phyloP scores from a whole-genome alignment of 1,139 yeast genomes.

The Hanseniaspora sp. region DNA sequence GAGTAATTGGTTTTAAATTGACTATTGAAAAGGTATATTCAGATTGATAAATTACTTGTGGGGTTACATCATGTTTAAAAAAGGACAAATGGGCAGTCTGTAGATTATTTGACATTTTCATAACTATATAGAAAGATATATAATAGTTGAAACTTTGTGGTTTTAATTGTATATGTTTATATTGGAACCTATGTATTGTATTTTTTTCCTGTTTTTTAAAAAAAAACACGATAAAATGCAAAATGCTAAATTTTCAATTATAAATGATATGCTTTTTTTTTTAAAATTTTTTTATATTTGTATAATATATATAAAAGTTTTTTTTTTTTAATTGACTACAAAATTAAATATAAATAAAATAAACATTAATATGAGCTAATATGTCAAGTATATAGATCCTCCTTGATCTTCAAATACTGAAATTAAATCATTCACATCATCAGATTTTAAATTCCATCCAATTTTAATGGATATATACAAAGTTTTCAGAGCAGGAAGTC shows the following conservation, averaged over 20 bases:
- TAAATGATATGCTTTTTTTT: too few relatives aligned
- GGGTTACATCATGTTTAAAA: slow-evolving; percentile 28
- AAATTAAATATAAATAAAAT: too few relatives aligned
- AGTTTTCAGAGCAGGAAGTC: slow-evolving; percentile 56
- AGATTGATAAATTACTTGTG: slow-evolving; percentile 34
- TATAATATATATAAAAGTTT: too few relatives aligned
- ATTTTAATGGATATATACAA: slow-evolving; percentile 62
- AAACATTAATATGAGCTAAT: slow-evolving; percentile 16
- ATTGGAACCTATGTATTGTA: too few relatives aligned
- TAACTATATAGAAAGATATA: too few relatives aligned
- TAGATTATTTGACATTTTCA: slow-evolving; percentile 8
- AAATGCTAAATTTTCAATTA: too few relatives aligned
- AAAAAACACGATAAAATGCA: too few relatives aligned
- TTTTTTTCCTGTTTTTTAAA: too few relatives aligned
- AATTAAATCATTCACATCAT: slow-evolving; percentile 52
- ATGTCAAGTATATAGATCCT: slow-evolving; percentile 31
- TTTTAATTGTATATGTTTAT: too few relatives aligned
- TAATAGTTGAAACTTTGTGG: too few relatives aligned
- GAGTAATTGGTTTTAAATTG: slow-evolving; percentile 76
- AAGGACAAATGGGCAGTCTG: slow-evolving; percentile 21
- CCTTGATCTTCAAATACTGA: slow-evolving; percentile 35
- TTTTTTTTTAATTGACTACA: too few relatives aligned
- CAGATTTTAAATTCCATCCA: slow-evolving; percentile 79
- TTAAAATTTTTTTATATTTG: too few relatives aligned
- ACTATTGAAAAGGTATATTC: slow-evolving; percentile 68